Percentiles rank a stretch among this genome's conserved stretches.
Conservation (phyloP, 441 rosid species). For the Adansonia gregorii region DNA sequence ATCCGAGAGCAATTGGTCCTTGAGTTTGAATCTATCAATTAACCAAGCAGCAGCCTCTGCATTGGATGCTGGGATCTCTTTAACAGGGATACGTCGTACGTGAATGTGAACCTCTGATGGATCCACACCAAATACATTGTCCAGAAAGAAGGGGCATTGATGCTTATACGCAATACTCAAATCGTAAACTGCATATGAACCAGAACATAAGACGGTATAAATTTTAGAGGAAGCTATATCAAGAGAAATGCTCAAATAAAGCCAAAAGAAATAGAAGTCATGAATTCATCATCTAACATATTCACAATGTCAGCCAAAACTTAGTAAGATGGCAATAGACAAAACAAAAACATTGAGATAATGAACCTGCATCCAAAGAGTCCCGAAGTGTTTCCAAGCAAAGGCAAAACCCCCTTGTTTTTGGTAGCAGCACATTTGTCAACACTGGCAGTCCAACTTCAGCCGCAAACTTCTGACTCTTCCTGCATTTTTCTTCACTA, state of each 20-base stretch:
- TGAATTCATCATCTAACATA: not conserved
- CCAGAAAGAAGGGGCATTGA: conserved; percentile 78
- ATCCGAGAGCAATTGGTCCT: conserved; percentile 71
- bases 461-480: conserved; percentile 71
- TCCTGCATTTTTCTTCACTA: conserved; percentile 84
- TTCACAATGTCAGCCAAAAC: not conserved
- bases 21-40: conserved; percentile 60
- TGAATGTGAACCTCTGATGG: conserved; percentile 95
- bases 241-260: not conserved
- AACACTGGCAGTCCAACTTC: conserved; percentile 80
- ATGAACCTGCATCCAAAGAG: conserved; percentile 84
- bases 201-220: conserved; percentile 11
- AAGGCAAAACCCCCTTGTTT: conserved; percentile 76
- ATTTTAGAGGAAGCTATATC: conserved; percentile 17
- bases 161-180: conserved; percentile 85
- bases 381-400: conserved; percentile 70
- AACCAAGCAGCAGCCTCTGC: conserved; percentile 68
- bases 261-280: not conserved
- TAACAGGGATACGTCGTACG: conserved; percentile 52
- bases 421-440: conserved; percentile 80
- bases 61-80: conserved; percentile 62
- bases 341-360: not conserved
- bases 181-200: conserved; percentile 80
- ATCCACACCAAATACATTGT: conserved; percentile 84
- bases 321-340: not conserved